Percentiles rank a stretch among this genome's conserved stretches.
phyloP scores from a whole-genome alignment of 306 rosid species.

The Acacia melanoxylon region DNA sequence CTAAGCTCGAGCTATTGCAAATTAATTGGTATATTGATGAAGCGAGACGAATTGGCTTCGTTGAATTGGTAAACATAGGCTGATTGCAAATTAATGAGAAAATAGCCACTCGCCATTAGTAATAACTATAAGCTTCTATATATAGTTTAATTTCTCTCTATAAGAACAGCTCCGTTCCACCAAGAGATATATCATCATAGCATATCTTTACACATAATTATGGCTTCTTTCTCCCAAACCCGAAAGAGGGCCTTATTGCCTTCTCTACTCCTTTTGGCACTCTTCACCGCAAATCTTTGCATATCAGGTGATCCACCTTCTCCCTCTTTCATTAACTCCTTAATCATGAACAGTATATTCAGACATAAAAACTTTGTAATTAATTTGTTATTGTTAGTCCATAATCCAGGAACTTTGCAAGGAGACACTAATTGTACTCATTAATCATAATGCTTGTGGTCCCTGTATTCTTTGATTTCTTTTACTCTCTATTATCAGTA shows the following conservation, averaged over 20 bases:
- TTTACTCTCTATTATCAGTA: not conserved
- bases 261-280: constrained; percentile 17
- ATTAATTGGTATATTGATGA: too few species aligned
- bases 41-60: not conserved
- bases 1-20: too few species aligned
- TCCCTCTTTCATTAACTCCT: too few species aligned
- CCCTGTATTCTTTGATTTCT: not conserved
- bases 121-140: not conserved
- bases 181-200: not conserved
- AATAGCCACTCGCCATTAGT: too few species aligned
- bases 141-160: too few species aligned
- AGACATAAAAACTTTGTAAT: too few species aligned
- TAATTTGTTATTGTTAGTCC: too few species aligned
- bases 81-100: not conserved
- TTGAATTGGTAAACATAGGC: constrained; percentile 17
- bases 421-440: too few species aligned
- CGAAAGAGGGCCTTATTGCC: not conserved
- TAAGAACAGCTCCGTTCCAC: not conserved
- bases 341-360: too few species aligned
- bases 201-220: not conserved
- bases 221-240: constrained; percentile 10
- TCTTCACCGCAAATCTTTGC: constrained; percentile 23
- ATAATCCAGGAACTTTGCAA: too few species aligned
- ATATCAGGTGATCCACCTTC: constrained; percentile 13
- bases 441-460: too few species aligned